Conservation (phyloP, 2,329 filamentous ascomycete species). For the Xylaria sp. region DNA sequence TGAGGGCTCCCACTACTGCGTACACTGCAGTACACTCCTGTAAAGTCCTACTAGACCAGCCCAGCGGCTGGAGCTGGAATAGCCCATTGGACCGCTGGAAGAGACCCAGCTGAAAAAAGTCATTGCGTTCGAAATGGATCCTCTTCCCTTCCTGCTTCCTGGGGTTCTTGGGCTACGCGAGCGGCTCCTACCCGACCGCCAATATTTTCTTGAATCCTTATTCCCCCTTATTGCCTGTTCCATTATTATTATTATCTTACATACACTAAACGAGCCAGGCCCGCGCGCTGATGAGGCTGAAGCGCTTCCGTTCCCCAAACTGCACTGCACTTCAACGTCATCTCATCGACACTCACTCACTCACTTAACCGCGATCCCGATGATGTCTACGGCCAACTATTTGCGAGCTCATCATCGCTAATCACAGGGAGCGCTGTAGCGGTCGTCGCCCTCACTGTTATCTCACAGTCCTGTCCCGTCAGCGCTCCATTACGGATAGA, state of each 20-base stretch:
- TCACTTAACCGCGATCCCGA: conserved; percentile 22
- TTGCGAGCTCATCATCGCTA: conserved; percentile 27
- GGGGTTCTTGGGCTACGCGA: not conserved
- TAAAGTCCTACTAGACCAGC: not conserved
- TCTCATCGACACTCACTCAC: conserved; percentile 34
- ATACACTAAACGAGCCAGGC: conserved; percentile 26
- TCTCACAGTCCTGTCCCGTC: conserved; percentile 1
- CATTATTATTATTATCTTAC: conserved; percentile 19
- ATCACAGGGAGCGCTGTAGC: conserved; percentile 19
- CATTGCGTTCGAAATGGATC: conserved; percentile 6
- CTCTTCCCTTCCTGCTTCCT: not conserved
- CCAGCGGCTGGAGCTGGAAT: too few relatives aligned
- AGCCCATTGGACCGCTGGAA: not conserved
- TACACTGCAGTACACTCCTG: not conserved
- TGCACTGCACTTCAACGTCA: conserved; percentile 45
- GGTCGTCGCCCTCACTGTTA: conserved; percentile 15
- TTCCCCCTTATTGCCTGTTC: conserved; percentile 5
- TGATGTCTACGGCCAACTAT: conserved; percentile 31
- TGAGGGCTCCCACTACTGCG: conserved; percentile 2
- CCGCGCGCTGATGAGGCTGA: conserved; percentile 44
- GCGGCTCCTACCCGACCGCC: conserved; percentile 11
- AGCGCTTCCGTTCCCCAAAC: conserved; percentile 34
- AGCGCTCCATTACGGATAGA: conserved; percentile 1
- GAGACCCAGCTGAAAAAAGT: not conserved
- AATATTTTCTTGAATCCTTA: conserved; percentile 19